These are phyloP conservation scores for Solanum clarkiae DNA, from an alignment of 257 asterid genomes.

Conservation along the genomic window DNA sequence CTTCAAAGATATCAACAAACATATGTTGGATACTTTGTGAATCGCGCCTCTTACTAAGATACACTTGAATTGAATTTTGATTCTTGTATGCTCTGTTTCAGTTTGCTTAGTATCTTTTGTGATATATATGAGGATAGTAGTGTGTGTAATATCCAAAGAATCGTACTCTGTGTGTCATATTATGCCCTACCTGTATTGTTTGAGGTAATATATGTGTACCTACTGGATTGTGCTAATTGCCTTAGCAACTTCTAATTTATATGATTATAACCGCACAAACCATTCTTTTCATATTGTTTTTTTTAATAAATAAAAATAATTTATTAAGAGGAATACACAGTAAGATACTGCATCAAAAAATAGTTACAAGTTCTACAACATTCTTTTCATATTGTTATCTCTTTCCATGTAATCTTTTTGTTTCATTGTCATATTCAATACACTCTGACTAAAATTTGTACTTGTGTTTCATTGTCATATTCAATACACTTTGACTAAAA, in stretches of 20 bases:
- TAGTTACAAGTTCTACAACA: background rate
- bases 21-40: background rate
- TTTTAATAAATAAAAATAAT: background rate
- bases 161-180: background rate
- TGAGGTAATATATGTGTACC: background rate
- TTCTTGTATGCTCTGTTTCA: too few relatives aligned
- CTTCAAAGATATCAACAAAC: too few relatives aligned
- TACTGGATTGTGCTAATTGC: background rate
- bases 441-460: background rate
- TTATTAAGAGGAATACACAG: background rate
- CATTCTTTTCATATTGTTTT: background rate
- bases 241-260: background rate
- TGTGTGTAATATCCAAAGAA: background rate
- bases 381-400: background rate
- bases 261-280: background rate
- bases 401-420: background rate
- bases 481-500: background rate
- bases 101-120: background rate
- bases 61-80: too few relatives aligned
- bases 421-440: background rate
- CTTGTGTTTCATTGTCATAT: background rate
- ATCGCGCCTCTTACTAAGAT: too few relatives aligned
- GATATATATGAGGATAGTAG: background rate
- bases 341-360: background rate
- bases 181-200: background rate